Evolutionary conservation across 192 early-diverging fungal species (phyloP).

Genomic region (Backusella luteola): DNA sequence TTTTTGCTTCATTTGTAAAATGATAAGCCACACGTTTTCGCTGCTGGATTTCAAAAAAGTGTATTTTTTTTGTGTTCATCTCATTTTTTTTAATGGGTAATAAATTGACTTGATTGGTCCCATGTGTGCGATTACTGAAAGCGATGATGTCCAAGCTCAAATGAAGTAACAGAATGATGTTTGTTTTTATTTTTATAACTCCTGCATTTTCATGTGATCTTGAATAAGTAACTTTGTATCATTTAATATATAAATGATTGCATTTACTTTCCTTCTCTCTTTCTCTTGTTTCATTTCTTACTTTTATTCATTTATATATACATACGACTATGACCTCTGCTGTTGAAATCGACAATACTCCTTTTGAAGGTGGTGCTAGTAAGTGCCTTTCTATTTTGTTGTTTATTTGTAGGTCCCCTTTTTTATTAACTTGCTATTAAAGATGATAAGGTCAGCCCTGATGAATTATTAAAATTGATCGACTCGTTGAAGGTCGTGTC

Average conservation of each 20-base stretch:
- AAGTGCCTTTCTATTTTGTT: background rate
- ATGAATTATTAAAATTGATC: background rate
- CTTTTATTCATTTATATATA: background rate
- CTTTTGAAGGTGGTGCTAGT: background rate
- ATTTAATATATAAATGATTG: background rate
- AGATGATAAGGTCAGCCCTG: background rate
- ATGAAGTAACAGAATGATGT: background rate
- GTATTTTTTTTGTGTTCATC: background rate
- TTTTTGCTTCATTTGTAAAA: background rate
- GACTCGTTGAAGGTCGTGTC: background rate
- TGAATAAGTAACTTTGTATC: background rate
- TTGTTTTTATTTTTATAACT: slow-evolving; percentile 8
- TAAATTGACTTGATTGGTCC: background rate
- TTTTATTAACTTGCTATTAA: background rate
- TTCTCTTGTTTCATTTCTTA: background rate
- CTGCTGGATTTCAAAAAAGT: background rate
- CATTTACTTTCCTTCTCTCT: background rate
- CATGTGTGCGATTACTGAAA: background rate
- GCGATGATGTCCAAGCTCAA: background rate
- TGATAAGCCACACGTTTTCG: background rate
- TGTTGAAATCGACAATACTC: slow-evolving; percentile 7
- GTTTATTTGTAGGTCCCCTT: background rate
- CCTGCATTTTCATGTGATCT: slow-evolving; percentile 7
- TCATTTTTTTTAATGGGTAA: background rate
- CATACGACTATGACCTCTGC: background rate